These are phyloP conservation scores for Ophiostoma quercus DNA, from an alignment of 2,329 filamentous ascomycete species.

Conservation along the genomic window DNA sequence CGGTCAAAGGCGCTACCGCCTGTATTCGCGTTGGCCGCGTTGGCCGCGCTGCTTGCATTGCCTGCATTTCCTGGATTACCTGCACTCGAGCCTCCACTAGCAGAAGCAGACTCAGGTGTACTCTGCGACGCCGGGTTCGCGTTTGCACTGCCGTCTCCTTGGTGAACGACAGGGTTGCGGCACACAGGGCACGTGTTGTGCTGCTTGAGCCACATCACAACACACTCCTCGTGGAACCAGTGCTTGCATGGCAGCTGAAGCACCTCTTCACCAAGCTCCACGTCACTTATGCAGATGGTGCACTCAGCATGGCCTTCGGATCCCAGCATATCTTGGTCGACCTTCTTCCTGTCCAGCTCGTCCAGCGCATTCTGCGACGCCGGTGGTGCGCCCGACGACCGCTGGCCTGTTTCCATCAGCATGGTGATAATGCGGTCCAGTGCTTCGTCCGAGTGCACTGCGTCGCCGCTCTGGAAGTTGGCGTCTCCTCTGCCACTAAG, in stretches of 20 bases:
- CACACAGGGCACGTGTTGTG: slow-evolving; percentile 92
- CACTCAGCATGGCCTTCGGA: slow-evolving; percentile 70
- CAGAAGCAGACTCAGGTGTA: neutral
- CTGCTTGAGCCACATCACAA: slow-evolving; percentile 76
- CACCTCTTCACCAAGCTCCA: slow-evolving; percentile 67
- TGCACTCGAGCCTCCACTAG: neutral
- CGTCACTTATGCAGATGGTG: slow-evolving; percentile 89
- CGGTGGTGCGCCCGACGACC: slow-evolving; percentile 73
- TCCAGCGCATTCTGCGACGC: slow-evolving; percentile 71
- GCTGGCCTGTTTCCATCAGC: slow-evolving; percentile 77
- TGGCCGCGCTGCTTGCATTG: neutral
- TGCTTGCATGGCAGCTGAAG: slow-evolving; percentile 80
- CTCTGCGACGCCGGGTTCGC: neutral
- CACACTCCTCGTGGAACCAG: slow-evolving; percentile 85
- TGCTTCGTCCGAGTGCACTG: slow-evolving; percentile 84
- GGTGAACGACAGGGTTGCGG: slow-evolving; percentile 52
- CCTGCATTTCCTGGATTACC: neutral
- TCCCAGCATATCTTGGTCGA: slow-evolving; percentile 65
- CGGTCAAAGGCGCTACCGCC: neutral
- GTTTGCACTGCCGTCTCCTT: slow-evolving; percentile 6
- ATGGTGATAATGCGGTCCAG: slow-evolving; percentile 82
- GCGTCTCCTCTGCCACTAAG: slow-evolving; percentile 27
- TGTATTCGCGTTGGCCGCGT: slow-evolving; percentile 9
- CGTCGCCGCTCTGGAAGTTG: slow-evolving; percentile 59
- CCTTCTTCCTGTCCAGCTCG: slow-evolving; percentile 63